A percentile compares a stretch with the other conserved stretches of the same genome.
Conservation (phyloP, 2,329 filamentous ascomycete species). For the Fusarium avenaceum region DNA sequence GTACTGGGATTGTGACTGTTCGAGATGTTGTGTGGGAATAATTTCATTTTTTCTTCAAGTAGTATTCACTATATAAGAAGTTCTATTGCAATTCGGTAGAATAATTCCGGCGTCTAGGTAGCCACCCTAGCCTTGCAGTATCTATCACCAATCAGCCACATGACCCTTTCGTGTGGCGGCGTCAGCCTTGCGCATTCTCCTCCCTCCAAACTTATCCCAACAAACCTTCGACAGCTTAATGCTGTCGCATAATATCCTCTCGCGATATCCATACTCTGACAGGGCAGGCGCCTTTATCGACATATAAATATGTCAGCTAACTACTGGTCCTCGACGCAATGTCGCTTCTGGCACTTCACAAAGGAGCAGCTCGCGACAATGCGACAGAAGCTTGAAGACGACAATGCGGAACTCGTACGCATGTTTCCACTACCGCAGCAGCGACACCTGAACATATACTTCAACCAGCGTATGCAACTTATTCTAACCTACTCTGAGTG, state of each 20-base stretch:
- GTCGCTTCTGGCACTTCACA: constrained; percentile 90
- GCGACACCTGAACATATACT: constrained; percentile 89
- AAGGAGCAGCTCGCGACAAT: constrained; percentile 82
- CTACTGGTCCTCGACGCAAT: constrained; percentile 96
- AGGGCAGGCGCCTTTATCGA: constrained; percentile 21
- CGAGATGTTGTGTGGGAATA: too few relatives aligned
- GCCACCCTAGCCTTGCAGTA: constrained; percentile 4
- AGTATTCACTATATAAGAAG: neutral
- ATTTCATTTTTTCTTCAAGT: neutral
- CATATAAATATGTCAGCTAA: constrained; percentile 82
- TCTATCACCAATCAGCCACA: constrained; percentile 35
- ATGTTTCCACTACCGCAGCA: constrained; percentile 86
- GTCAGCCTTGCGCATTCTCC: constrained; percentile 32
- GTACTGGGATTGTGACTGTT: too few relatives aligned
- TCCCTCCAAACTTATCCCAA: constrained; percentile 20
- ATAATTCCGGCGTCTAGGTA: neutral
- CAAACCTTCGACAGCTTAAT: constrained; percentile 19
- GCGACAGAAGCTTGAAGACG: constrained; percentile 81
- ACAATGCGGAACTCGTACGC: constrained; percentile 79
- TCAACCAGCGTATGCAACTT: constrained; percentile 81
- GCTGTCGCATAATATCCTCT: constrained; percentile 4
- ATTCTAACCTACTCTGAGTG: neutral
- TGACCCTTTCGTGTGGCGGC: constrained; percentile 24
- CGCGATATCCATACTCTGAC: neutral
- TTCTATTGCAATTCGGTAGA: neutral